Evolutionary conservation across 1,139 yeast genomes (phyloP), one percentile per base, ranked within the genome.

Genomic region (Cylindricascospora bacillispora): DNA sequence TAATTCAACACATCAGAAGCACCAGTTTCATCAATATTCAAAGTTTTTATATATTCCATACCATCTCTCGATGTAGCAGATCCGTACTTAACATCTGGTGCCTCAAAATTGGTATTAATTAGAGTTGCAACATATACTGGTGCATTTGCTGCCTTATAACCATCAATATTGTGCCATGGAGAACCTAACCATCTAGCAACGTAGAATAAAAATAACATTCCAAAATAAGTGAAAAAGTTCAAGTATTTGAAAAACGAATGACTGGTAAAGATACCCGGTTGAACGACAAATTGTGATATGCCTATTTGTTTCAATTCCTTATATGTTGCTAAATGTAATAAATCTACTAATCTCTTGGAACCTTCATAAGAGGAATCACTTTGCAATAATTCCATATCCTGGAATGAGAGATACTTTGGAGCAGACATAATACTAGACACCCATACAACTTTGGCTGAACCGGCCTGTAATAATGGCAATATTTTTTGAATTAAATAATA

Each of bases 181-280:
- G 93, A 78, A 1, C 97, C 98, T 24, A 74, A 52, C 41, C 67
- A 61, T 41, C 97, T 65, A 11, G 94, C 93, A n/a, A 85, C 26
- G 51, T 83, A 85, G 51, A 92, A 89, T 50, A 85, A 60, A 28
- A 73, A 39, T 39, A 85, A 51, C 97, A 89, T 89, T 6, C 93
- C 93, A 40, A 79, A 73, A 49, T 73, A 81, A 1, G 93, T 75
- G 52, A 85, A 63, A 6, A 78, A 56, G 49, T 83, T 83, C 52
- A 92, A 65, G 41, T 69, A 79, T 37, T 80, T 71, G 49, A 70
- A 74, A 45, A 81, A 82, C 2, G 93, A 78, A 39, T 77, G 77
- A 35, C 93, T 79, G 17, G 79, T 76, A 55, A 92, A 85, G 21
- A 92, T 82, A 11, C 99, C 99, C 0, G 99, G 99, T 39, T 89